Base-by-base conservation (phyloP, 164 flowering plant species). In the Chloranthus sessilifolius region DNA sequence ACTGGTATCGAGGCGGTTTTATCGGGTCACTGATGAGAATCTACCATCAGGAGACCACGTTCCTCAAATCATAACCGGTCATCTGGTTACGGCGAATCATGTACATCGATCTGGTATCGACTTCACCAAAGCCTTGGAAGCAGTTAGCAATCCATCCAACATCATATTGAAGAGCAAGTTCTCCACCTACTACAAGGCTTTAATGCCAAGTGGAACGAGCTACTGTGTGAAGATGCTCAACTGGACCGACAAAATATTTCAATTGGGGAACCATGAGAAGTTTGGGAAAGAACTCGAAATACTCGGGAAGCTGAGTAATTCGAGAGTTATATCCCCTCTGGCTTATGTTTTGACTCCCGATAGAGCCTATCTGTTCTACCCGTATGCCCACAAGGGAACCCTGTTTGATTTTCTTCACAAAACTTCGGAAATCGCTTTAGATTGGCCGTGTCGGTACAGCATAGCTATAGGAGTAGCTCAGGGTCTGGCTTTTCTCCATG, bases 381-480 rank as follows among this genome's bases (percentile, higher is more conserved):
- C 82, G 17, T 74, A 66, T 53, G 58, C 77, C 41, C 58, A 64
- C 9, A 73, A 69, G 60, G 88, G 88, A 4, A 72, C 85, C 31
- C 74, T 83, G 36, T 79, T 65, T 47, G 80, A 81, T 43, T 63
- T 68, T 53, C 88, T 86, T 39, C 88, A 83, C 63, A 64, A 60
- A 23, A 60, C 60, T 49, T 29, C 40, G 19, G 72, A 53, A 16
- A 34, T 26, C 48, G 53, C 46, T 30, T 39, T 86, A 48, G 85
- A 83, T 50, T 86, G 95, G 95, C 64, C 69, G 7, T 77, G 77
- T 19, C 76, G 95, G 14, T 83, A 81, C 63, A 72, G 78, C 50
- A 72, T 79, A 43, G 95, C 88, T 24, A 53, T 86, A 10, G 89
- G 90, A 25, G 73, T 81, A 44, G 88, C 95, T 59, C 85, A 83